Evolutionary conservation across 176 grass and related monocot species (phyloP), one percentile per base, ranked within the genome.

Genomic region (Musa beccarii): DNA sequence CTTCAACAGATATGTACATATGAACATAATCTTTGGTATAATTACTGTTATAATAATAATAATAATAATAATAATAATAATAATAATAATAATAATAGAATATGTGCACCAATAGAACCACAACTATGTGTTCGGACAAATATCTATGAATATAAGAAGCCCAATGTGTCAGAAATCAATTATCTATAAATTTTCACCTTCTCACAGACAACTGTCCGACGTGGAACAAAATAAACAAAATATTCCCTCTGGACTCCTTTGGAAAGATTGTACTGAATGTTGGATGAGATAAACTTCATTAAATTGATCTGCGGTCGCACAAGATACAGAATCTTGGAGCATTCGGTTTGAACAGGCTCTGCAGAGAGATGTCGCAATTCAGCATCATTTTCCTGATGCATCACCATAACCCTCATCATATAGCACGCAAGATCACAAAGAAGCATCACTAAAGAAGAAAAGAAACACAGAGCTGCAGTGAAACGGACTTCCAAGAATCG

Each of bases 171-270:
- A 12, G 12, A 14, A 49, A 69, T 3, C 17, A 71, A 6, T 51
- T 49, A 74, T 3, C 23, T 13, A 76, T 10, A 49, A 82, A 53
- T 66, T 25, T 23, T 20, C 78, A 95, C 91, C 91, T 96, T 96
- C 77, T 98, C 94, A 74, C 94, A 93, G 22, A 82, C 87, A 88
- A 98, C 84, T 19, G 84, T 93, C 49, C 88, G 83, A 28, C 82
- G 90, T 53, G 94, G 94, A 43, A 91, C 86, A 34, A 93, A 89
- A 81, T 98, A 93, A 55, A 98, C 81, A 59, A 87, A 93, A 80
- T 93, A 93, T 53, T 98, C 90, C 66, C 89, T 98, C 71, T 93
- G 82, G 8, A 89, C 63, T 15, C 89, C 89, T 85, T 87, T 93
- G 19, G 90, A 71, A 71, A 86, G 73, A 29, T 93, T 90, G 1